A percentile compares a stretch with the other conserved stretches of the same genome.
These are phyloP conservation scores for Mycena venus DNA, from an alignment of 768 basidiomycete species.

Conservation along the genomic window DNA sequence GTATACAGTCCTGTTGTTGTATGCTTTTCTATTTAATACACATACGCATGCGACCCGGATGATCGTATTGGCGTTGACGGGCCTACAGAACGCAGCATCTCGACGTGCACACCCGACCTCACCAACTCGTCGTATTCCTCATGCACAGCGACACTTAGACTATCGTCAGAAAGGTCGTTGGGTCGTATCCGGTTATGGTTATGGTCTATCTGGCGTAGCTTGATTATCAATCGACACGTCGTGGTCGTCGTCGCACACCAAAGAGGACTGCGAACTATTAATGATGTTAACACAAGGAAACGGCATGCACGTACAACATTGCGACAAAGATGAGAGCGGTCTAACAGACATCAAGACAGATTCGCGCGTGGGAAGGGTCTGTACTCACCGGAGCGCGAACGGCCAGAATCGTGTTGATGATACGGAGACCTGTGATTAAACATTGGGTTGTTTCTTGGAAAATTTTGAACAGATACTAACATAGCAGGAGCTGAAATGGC, in stretches of 20 bases:
- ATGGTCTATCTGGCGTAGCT: conserved; percentile 20
- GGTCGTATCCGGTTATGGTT: neutral
- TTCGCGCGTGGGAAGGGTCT: neutral
- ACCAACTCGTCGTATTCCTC: conserved; percentile 30
- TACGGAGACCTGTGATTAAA: conserved; percentile 15
- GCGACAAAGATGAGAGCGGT: conserved; percentile 25
- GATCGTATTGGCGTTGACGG: conserved; percentile 30
- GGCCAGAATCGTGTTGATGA: conserved; percentile 28
- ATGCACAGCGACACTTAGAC: neutral
- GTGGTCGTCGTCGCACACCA: conserved; percentile 31
- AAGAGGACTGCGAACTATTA: conserved; percentile 20
- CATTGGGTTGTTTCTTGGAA: neutral
- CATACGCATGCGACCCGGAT: neutral
- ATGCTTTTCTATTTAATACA: neutral
- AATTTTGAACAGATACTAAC: neutral
- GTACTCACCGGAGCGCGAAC: conserved; percentile 12
- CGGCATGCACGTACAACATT: conserved; percentile 30
- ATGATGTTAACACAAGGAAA: neutral
- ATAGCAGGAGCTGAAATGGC: conserved; percentile 5
- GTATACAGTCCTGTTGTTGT: neutral
- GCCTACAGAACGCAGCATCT: conserved; percentile 29
- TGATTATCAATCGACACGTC: conserved; percentile 31
- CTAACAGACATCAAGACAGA: neutral
- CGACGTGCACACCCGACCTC: conserved; percentile 25
- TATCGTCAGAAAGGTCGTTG: neutral